phyloP scores from a whole-genome alignment of 257 asterid genomes.

The Leonotis leonurus region DNA sequence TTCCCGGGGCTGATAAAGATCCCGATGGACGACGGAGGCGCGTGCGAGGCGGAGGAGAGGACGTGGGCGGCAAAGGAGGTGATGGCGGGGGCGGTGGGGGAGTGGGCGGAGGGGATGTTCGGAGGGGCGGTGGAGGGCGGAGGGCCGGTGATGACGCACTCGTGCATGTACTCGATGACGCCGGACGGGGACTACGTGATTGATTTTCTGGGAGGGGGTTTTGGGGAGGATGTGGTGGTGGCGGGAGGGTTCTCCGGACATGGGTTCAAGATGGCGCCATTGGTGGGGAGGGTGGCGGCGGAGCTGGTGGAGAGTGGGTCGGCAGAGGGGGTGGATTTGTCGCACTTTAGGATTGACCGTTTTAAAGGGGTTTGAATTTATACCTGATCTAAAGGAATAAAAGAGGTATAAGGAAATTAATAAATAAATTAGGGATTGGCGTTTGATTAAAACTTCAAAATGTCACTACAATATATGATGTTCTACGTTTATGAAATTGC shows the following conservation, averaged over 20 bases:
- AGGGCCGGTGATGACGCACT: slow-evolving; percentile 48
- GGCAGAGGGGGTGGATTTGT: slow-evolving; percentile 37
- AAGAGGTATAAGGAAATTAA: no score
- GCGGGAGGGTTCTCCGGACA: slow-evolving; percentile 92
- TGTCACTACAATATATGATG: no score
- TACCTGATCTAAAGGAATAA: no score
- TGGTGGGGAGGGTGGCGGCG: slow-evolving; percentile 60
- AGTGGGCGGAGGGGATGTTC: slow-evolving; percentile 46
- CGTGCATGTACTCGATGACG: slow-evolving; percentile 88
- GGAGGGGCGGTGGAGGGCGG: slow-evolving; percentile 38
- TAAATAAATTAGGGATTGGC: no score
- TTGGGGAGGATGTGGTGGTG: slow-evolving; percentile 54
- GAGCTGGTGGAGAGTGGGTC: slow-evolving; percentile 45
- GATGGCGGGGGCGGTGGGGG: slow-evolving; percentile 10
- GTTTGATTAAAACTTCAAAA: no score
- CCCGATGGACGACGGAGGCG: slow-evolving; percentile 49
- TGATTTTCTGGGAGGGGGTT: slow-evolving; percentile 72
- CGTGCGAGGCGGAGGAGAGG: slow-evolving; percentile 60
- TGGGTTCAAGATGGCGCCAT: slow-evolving; percentile 89
- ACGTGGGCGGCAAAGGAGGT: slow-evolving; percentile 37
- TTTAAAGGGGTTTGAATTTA: slow-evolving; percentile 48
- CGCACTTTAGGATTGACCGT: slow-evolving; percentile 34
- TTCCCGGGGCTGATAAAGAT: slow-evolving; percentile 73
- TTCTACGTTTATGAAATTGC: no score
- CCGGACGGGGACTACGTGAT: slow-evolving; percentile 79